Base-by-base conservation (phyloP, 331 rosid species). In the Stylosanthes scabra region DNA sequence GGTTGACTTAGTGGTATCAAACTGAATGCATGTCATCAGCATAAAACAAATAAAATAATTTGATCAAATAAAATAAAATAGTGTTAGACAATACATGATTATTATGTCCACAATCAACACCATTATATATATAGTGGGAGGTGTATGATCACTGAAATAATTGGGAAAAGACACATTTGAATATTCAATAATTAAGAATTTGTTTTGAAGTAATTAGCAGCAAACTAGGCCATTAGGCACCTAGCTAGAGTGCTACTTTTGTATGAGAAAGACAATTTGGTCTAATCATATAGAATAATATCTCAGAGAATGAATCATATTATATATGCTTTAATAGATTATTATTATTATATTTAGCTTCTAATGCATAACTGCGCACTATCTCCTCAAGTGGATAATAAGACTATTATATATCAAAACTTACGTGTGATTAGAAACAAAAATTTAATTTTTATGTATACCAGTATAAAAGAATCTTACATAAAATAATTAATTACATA, bases 241-340 rank as follows among this genome's bases (percentile, higher is more conserved):
- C 56, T 65, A 52, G 68, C 51, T 55, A 71, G 73, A 40, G 15
- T 57, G 49, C 25, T 55, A 45, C 82, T 76, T 75, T 75, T 76
- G 74, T 52, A 3, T 63, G 84, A 62, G 84, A 83, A 79, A 71
- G 87, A 80, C 87, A 83, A 71, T 62, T 5, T 61, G 68, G 63
- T 79, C 87, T 71, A 75, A 67, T 83, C 82, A 67, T 63, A 49
- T 47, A 75, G 42, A 61, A 66, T 59, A 61, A 66, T 59, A 55
- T 79, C 39, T 0, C 50, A 80, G 11, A 50, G 44, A 66, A 45
- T 70, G 29, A 68, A 66, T 60, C 50, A 37, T 12, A 47, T 44
- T 31, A 31, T 31, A 13, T 49, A 11, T 56, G 28, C 71, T 75
- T 51, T 14, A 14, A 50, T 20, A 20, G 25, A 20, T 20, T 20